Evolutionary conservation across 2,329 filamentous ascomycete species (phyloP), one percentile per base, ranked within the genome.

Genomic region (Paecilomyces variotii): DNA sequence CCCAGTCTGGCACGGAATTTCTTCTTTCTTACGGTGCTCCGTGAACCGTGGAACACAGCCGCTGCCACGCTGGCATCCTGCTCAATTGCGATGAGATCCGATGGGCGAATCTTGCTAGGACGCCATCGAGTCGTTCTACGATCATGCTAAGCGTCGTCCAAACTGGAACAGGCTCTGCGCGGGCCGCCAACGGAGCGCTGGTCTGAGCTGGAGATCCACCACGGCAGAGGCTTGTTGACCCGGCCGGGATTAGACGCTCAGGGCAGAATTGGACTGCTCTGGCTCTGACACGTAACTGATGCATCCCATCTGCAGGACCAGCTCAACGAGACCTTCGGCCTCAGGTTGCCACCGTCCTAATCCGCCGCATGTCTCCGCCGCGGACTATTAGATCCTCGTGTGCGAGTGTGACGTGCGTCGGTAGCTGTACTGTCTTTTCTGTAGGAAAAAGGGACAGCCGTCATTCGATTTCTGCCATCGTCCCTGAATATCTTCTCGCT

Each of bases 271-370:
- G 62, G 62, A 67, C 64, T 64, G 63, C 61, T 68, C 65, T 65
- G 66, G 62, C 64, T 64, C 60, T 71, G 70, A 72, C 61, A 62
- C 61, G 61, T 62, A 62, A 59, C 57, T 62, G 53, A 57, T 62
- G 61, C 61, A 62, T 59, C 54, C 59, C 54, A 34, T 52, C 62
- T 61, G 61, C 62, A 63, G 62, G 57, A 60, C 62, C 61, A 64
- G 57, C 61, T 61, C 57, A 59, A 25, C 61, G 59, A 60, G 51
- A 58, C 55, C 35, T 60, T 59, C 51, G 35, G 59, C 32, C 49
- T 55, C 53, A 54, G 53, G 52, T 35, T 57, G 56, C 53, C 52
- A 59, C 49, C 28, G 53, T 57, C 56, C 30, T 55, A 54, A 39
- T 55, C 56, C 56, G 53, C 57, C 51, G 55, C 54, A 34, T 56